A percentile compares a stretch with the other conserved stretches of the same genome.
These are phyloP conservation scores for Phyllosticta citriasiana DNA, from an alignment of 2,329 filamentous ascomycete species.

Conservation along the genomic window DNA sequence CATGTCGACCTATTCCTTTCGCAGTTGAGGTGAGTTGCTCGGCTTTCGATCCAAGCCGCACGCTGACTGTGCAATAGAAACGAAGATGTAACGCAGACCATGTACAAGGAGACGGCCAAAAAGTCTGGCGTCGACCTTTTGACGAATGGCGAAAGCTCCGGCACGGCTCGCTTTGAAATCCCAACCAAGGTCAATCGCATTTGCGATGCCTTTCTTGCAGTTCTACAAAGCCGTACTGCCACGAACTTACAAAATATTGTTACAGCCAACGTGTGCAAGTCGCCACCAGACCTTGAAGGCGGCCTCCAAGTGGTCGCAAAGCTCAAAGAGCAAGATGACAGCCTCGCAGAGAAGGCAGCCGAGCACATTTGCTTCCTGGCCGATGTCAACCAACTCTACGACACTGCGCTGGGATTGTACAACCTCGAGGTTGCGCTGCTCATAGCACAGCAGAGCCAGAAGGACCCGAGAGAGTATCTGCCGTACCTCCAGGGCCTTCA, in stretches of 20 bases:
- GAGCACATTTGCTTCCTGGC: slow-evolving; percentile 97
- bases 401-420: slow-evolving; percentile 82
- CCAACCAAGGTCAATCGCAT: slow-evolving; percentile 71
- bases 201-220: slow-evolving; percentile 71
- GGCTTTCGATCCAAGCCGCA: background rate
- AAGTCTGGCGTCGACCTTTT: slow-evolving; percentile 23
- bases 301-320: slow-evolving; percentile 70
- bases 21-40: slow-evolving; percentile 54
- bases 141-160: slow-evolving; percentile 11
- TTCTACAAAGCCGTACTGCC: slow-evolving; percentile 51
- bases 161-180: slow-evolving; percentile 14
- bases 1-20: slow-evolving; percentile 89
- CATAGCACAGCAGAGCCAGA: slow-evolving; percentile 91
- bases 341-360: slow-evolving; percentile 75
- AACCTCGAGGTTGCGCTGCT: slow-evolving; percentile 81
- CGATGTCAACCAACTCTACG: slow-evolving; percentile 85
- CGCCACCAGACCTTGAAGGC: slow-evolving; percentile 78
- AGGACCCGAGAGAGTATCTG: slow-evolving; percentile 89
- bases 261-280: slow-evolving; percentile 90
- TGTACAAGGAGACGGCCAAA: slow-evolving; percentile 80
- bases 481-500: slow-evolving; percentile 88
- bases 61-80: slow-evolving; percentile 38
- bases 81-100: slow-evolving; percentile 85
- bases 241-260: slow-evolving; percentile 80
- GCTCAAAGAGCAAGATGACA: slow-evolving; percentile 51